Evolutionary conservation across 108 stramenopile genomes (phyloP), one percentile per base, ranked within the genome.

Genomic region (Nitzschia sp.): DNA sequence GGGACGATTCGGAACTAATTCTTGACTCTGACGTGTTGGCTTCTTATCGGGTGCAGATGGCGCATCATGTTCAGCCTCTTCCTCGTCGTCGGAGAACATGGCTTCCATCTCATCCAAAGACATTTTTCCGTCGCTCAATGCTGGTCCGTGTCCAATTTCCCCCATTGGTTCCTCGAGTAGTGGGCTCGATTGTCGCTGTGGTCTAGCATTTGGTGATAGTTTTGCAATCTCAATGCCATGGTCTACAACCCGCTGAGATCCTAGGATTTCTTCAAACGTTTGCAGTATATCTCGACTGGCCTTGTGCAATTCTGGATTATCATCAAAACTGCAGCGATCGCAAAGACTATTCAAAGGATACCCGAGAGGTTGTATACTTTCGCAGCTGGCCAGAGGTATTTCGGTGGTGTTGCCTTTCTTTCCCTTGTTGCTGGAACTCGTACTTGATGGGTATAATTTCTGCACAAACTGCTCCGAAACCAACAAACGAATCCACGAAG

Each of bases 281-380:
- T 66, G 44, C 45, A 65, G 55, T 0, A 76, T 58, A 28, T 48
- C 63, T 22, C 50, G 54, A 41, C 68, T 66, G 15, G 59, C 58
- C 28, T 23, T 63, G 31, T 27, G 31, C 11, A 34, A 45, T 1
- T 53, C 38, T 11, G 35, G 8, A 38, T 45, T 11, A 54, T 45
- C 15, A 4, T 50, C 46, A 28, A 57, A 19, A 57, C 28, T 45
- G 47, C 32, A 73, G 45, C 87, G 80, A 60, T 88, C 86, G 32
- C 81, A 83, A 33, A 88, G 66, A 45, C 76, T 73, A 62, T 89
- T 83, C 75, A 91, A 63, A 19, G 90, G 87, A 46, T 83, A 66
- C 59, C 69, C 68, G 15, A 72, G 45, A 15, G 66, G 34, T 62
- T 69, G 44, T 45, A 88, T 66, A 13, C 41, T 48, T 9, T 53